A percentile compares a stretch with the other conserved stretches of the same genome.
phyloP scores from a whole-genome alignment of 2,329 filamentous ascomycete genomes.

The Alternaria panax region DNA sequence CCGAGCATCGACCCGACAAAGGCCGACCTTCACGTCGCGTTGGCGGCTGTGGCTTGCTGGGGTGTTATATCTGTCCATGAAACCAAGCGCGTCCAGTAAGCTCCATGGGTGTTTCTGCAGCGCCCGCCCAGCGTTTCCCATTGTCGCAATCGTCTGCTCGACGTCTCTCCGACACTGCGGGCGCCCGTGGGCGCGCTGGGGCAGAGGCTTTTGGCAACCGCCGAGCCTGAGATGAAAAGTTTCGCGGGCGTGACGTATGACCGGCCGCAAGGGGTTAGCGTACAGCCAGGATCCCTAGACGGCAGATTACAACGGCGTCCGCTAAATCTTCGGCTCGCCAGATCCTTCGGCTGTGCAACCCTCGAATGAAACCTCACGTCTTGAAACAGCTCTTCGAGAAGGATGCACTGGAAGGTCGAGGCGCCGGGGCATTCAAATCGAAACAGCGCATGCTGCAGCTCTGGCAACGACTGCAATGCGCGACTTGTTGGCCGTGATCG shows the following conservation, averaged over 20 bases:
- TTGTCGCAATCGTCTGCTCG: neutral
- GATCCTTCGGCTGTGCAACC: slow-evolving; percentile 15
- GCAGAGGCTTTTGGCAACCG: slow-evolving; percentile 4
- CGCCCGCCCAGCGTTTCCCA: neutral
- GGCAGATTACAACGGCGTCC: slow-evolving; percentile 20
- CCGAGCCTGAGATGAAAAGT: slow-evolving; percentile 20
- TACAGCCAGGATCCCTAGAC: slow-evolving; percentile 15
- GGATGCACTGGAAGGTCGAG: slow-evolving; percentile 16
- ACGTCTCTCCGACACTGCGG: neutral
- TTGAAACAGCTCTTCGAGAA: slow-evolving; percentile 25
- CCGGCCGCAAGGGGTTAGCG: slow-evolving; percentile 3
- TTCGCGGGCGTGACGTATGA: slow-evolving; percentile 26
- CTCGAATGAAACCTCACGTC: slow-evolving; percentile 19
- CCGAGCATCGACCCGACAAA: slow-evolving; percentile 29
- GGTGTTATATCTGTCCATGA: slow-evolving; percentile 33
- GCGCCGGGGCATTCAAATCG: slow-evolving; percentile 15
- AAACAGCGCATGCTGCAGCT: slow-evolving; percentile 24
- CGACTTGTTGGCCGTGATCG: slow-evolving; percentile 8
- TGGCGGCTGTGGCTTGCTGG: slow-evolving; percentile 33
- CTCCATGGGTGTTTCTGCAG: neutral
- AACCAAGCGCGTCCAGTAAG: slow-evolving; percentile 23
- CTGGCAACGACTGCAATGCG: slow-evolving; percentile 10
- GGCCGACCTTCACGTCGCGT: slow-evolving; percentile 25
- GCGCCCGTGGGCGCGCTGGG: neutral
- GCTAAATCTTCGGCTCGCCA: slow-evolving; percentile 20